Evolutionary conservation across 768 basidiomycete genomes (phyloP).

Genomic region (Gyrodon lividus): DNA sequence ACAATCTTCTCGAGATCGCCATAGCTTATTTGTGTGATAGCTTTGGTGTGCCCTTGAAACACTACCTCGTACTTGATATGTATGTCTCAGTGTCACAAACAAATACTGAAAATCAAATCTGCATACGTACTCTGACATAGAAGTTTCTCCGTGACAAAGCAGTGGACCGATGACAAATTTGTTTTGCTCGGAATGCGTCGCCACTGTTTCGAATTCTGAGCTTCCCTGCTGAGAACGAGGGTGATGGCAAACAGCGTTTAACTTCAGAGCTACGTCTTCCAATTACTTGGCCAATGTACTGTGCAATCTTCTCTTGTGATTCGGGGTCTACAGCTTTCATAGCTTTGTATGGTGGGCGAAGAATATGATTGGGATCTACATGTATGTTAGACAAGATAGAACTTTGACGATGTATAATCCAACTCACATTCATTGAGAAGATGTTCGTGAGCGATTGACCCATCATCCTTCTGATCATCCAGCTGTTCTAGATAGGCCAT

Average conservation of each 20-base stretch:
- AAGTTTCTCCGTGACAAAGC: too few relatives aligned
- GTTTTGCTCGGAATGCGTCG: not conserved
- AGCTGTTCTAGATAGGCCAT: constrained; percentile 10
- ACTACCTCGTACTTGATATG: not conserved
- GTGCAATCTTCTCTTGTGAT: not conserved
- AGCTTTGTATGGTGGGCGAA: not conserved
- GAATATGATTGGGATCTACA: too few relatives aligned
- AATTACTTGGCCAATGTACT: not conserved
- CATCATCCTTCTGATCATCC: too few relatives aligned
- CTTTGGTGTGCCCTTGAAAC: not conserved
- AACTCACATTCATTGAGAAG: too few relatives aligned
- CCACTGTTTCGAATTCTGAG: not conserved
- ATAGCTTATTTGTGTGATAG: not conserved
- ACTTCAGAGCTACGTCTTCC: not conserved
- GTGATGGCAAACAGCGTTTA: not conserved
- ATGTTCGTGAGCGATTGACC: too few relatives aligned
- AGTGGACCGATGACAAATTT: not conserved
- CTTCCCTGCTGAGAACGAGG: not conserved
- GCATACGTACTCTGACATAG: too few relatives aligned
- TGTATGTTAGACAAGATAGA: too few relatives aligned
- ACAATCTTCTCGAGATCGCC: not conserved
- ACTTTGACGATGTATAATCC: too few relatives aligned
- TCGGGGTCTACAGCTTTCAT: not conserved
- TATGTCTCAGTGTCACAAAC: not conserved
- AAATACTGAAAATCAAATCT: too few relatives aligned